These are phyloP conservation scores for Mycena capillaripes DNA, from an alignment of 768 basidiomycete species.

Conservation along the genomic window DNA sequence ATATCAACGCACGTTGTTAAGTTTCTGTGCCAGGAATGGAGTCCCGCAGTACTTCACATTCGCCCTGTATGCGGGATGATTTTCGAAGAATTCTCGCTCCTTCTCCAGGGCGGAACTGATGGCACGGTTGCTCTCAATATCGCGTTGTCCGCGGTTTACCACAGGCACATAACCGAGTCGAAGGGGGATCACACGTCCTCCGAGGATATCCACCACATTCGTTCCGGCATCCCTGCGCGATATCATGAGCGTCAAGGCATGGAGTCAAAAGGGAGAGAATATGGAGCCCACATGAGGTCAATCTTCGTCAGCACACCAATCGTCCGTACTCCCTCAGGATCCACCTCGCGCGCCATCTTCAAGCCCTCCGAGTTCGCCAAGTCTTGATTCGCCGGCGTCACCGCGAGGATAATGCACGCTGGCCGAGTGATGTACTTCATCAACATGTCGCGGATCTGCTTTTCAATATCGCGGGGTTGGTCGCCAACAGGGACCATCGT, in stretches of 20 bases:
- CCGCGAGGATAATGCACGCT: conserved; percentile 96
- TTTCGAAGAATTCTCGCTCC: conserved; percentile 95
- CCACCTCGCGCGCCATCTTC: conserved; percentile 96
- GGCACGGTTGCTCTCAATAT: conserved; percentile 91
- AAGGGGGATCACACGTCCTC: conserved; percentile 95
- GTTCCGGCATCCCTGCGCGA: conserved; percentile 90
- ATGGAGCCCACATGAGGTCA: conserved; percentile 85
- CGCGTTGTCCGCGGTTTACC: conserved; percentile 97
- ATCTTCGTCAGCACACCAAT: conserved; percentile 99
- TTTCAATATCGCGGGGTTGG: conserved; percentile 97
- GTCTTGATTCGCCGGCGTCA: conserved; percentile 96
- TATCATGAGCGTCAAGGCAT: not conserved
- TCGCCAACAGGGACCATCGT: conserved; percentile 97
- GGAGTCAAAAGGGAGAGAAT: not conserved
- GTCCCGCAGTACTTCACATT: conserved; percentile 98
- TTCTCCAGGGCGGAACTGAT: conserved; percentile 89
- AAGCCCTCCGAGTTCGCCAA: conserved; percentile 98
- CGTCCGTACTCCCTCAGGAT: conserved; percentile 97
- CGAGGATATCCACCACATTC: conserved; percentile 98
- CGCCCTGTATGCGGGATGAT: conserved; percentile 90
- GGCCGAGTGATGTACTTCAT: conserved; percentile 95
- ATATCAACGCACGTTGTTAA: conserved; percentile 82
- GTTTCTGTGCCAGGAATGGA: conserved; percentile 94
- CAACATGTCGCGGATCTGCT: conserved; percentile 97
- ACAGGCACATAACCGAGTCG: conserved; percentile 98